Percentiles rank a stretch among this genome's conserved stretches.
Conservation (phyloP, 2,329 filamentous ascomycete species). For the Celoporthe dispersa region DNA sequence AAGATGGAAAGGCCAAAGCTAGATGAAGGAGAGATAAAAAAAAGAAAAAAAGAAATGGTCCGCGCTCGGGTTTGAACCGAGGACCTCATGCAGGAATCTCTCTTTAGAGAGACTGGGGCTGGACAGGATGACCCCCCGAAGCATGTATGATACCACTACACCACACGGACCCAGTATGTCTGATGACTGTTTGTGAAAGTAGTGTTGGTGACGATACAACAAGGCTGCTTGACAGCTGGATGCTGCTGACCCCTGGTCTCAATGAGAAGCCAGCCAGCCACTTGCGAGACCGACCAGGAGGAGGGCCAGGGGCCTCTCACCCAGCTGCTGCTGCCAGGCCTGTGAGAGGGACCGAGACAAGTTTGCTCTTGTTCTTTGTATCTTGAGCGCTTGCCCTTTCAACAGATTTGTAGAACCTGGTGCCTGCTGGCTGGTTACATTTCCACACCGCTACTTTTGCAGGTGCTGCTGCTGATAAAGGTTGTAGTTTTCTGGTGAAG, state of each 20-base stretch:
- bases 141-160: constrained; percentile 18
- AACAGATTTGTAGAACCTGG: no score
- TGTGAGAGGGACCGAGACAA: background rate
- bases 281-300: background rate
- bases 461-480: no score
- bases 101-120: background rate
- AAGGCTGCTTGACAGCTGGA: background rate
- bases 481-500: background rate
- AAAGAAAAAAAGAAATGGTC: background rate
- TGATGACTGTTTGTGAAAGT: background rate
- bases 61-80: constrained; percentile 15
- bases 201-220: background rate
- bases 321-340: no score
- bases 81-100: constrained; percentile 11
- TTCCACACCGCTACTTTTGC: no score
- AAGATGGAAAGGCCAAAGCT: background rate
- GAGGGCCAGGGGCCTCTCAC: background rate
- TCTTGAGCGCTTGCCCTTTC: background rate
- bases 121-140: background rate
- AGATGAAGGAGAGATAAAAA: no score
- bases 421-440: no score
- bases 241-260: background rate
- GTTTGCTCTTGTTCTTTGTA: background rate
- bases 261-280: background rate
- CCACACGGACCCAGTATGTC: background rate